These are phyloP conservation scores for Coemansia sp. DNA, from an alignment of 192 early-diverging fungal genomes.

Conservation along the genomic window DNA sequence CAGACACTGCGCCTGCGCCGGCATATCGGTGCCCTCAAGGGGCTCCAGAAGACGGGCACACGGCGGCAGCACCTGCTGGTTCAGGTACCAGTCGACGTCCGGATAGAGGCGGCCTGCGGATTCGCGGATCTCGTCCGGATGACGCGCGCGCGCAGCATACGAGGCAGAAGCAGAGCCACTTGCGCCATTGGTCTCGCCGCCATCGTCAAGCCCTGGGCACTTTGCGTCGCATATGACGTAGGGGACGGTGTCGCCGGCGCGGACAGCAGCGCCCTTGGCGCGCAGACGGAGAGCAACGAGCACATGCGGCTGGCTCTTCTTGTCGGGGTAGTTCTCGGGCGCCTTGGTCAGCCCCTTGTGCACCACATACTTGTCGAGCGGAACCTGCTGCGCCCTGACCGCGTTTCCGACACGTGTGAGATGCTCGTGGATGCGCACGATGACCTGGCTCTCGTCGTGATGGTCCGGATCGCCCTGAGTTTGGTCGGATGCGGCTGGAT, in stretches of 20 bases:
- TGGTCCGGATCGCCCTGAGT: conserved; percentile 8
- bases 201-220: conserved; percentile 11
- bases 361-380: conserved; percentile 84
- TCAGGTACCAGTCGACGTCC: conserved; percentile 91
- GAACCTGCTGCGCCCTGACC: conserved; percentile 66
- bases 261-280: conserved; percentile 62
- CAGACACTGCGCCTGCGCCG: conserved; percentile 77
- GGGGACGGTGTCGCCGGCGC: conserved; percentile 88
- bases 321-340: conserved; percentile 87
- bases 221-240: conserved; percentile 80
- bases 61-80: conserved; percentile 89
- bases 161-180: conserved; percentile 9
- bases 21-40: conserved; percentile 81
- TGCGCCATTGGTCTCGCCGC: conserved; percentile 5
- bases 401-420: conserved; percentile 67
- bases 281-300: conserved; percentile 86
- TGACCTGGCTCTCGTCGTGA: conserved; percentile 66
- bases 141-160: conserved; percentile 75
- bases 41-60: conserved; percentile 78
- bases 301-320: conserved; percentile 89
- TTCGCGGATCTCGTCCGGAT: conserved; percentile 77
- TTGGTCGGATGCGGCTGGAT: conserved; percentile 21
- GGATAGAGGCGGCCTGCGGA: conserved; percentile 52
- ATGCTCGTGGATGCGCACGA: conserved; percentile 79
- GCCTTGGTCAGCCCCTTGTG: conserved; percentile 93